Evolutionary conservation across 2,329 filamentous ascomycete genomes (phyloP).

Genomic region (Teratosphaeria nubilosa): DNA sequence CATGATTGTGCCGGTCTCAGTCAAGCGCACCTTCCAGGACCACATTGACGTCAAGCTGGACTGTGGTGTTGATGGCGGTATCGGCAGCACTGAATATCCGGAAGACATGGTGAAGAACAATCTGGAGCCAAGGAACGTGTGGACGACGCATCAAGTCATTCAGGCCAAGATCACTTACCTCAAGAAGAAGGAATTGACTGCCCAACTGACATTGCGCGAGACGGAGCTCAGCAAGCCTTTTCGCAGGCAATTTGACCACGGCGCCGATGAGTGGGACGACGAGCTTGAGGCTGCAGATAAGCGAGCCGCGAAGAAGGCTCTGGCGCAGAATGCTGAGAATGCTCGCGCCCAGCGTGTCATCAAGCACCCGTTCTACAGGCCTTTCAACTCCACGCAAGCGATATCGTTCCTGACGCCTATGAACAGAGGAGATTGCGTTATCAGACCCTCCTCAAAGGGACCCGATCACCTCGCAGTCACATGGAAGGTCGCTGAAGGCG

Average conservation of each 20-base stretch:
- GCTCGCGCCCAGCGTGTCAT: constrained; percentile 88
- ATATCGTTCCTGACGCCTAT: constrained; percentile 88
- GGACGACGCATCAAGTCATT: constrained; percentile 70
- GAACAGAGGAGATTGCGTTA: constrained; percentile 79
- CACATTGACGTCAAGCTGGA: constrained; percentile 91
- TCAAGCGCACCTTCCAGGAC: constrained; percentile 80
- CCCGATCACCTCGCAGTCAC: constrained; percentile 92
- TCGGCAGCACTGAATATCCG: constrained; percentile 73
- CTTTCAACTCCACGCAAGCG: constrained; percentile 84
- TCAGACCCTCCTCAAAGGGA: constrained; percentile 89
- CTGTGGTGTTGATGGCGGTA: constrained; percentile 83
- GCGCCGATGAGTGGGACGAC: constrained; percentile 64
- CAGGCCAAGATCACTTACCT: constrained; percentile 81
- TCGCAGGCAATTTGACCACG: constrained; percentile 59
- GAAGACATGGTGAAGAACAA: constrained; percentile 49
- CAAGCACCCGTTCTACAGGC: constrained; percentile 92
- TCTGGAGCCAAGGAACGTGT: constrained; percentile 50
- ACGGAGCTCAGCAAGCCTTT: constrained; percentile 66
- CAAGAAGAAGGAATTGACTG: constrained; percentile 75
- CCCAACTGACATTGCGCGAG: constrained; percentile 76
- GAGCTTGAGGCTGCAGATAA: constrained; percentile 58
- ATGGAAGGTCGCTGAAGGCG: constrained; percentile 92
- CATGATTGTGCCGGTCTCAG: constrained; percentile 86
- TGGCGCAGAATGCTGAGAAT: constrained; percentile 58
- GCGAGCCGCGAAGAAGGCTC: constrained; percentile 64